Conservation (phyloP, 208 protist genomes). For the Acanthamoeba triangularis region DNA sequence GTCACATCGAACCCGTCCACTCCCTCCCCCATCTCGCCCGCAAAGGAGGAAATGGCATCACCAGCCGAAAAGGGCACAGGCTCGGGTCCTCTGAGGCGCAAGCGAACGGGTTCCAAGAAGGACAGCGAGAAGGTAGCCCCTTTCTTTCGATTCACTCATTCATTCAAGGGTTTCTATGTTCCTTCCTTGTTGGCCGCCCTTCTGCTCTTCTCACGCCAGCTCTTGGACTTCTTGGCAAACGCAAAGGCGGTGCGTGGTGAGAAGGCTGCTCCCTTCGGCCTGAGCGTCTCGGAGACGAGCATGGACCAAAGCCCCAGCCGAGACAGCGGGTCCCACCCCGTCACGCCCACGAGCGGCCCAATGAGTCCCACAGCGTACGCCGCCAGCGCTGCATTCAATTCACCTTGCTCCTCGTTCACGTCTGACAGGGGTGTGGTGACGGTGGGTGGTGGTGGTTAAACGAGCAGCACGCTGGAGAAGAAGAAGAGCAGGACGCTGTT, state of each 20-base stretch:
- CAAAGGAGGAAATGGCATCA: neutral
- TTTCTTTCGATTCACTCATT: neutral
- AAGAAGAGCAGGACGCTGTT: constrained; percentile 2
- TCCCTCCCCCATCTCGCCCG: neutral
- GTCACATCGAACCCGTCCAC: neutral
- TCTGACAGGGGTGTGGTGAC: neutral
- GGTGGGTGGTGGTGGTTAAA: neutral
- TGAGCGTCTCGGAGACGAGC: neutral
- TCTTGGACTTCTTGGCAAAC: neutral
- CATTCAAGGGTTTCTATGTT: neutral
- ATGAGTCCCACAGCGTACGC: neutral
- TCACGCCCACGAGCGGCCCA: neutral
- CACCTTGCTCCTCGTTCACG: neutral
- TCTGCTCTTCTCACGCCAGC: neutral
- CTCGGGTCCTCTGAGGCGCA: neutral
- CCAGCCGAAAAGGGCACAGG: neutral
- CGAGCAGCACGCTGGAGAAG: constrained; percentile 1
- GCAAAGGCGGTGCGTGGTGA: neutral
- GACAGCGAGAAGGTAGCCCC: neutral
- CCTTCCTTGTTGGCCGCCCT: neutral
- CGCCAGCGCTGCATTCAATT: neutral
- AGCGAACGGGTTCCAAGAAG: neutral
- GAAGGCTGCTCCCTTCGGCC: neutral
- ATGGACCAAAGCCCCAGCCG: neutral
- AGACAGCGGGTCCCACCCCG: neutral